Base-by-base conservation (phyloP, 2,329 filamentous ascomycete species). In the Xylaria sp. region DNA sequence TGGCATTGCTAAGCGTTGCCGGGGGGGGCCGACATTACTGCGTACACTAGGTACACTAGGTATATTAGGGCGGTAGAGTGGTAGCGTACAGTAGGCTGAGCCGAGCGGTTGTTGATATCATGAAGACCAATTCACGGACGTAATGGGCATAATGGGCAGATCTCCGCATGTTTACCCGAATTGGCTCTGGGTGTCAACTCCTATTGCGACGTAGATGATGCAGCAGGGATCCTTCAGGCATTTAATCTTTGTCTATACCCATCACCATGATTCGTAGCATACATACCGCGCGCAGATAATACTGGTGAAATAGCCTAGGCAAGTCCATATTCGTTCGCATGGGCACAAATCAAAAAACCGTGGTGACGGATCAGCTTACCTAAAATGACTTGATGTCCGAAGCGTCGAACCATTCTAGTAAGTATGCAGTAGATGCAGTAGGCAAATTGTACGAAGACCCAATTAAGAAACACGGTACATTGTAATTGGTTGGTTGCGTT, bases 121-220 rank as follows among this genome's bases (percentile, higher is more conserved):
- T 51, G 49, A 17, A 25, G 27, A 20, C 27, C 58, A 65, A 63
- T 69, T 68, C 66, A 69, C 70, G 51, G 70, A 67, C 66, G 20
- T 70, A 67, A 65, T 64, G 61, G 67, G 66, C 50, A 50, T 70
- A 67, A 65, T 64, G 61, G 67, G 66, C 50, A 50, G 64, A 65
- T 38, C 61, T n/a, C 4, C 13, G 36, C 61, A 25, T 42, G 36
- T 38, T 22, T 20, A 25, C 29, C 62, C 29, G 36, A 54, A 58
- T 29, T 61, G 29, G 29, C 47, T 36, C 38, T 17, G 3, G 22
- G 10, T 49, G 15, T 42, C 17, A 50, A n/a, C 31, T 50, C 9
- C 39, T 36, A 51, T 9, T 59, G 45, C 33, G 22, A 60, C 45
- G 33, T 33, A 31, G 36, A 58, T 50, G 57, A 58, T 53, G 62